Evolutionary conservation across 257 asterid species (phyloP).

Genomic region (Gardenia jasminoides): DNA sequence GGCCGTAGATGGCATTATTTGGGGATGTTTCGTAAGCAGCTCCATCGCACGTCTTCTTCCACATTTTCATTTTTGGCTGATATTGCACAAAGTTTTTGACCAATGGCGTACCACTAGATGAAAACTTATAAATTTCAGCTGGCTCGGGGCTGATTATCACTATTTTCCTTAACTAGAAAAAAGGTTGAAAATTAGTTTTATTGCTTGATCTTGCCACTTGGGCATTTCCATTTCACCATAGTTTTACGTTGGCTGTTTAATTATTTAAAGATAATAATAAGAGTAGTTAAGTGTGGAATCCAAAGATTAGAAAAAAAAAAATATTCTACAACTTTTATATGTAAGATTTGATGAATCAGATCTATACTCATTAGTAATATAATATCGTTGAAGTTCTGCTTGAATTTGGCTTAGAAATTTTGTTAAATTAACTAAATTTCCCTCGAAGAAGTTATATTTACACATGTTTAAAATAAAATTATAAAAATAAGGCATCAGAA

Average conservation of each 20-base stretch:
- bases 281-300: too few relatives aligned
- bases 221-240: not conserved
- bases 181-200: not conserved
- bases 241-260: not conserved
- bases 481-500: not conserved
- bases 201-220: not conserved
- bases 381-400: not conserved
- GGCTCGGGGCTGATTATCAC: not conserved
- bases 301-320: not conserved
- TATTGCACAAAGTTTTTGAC: not conserved
- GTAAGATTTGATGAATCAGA: not conserved
- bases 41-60: not conserved
- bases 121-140: not conserved
- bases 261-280: not conserved
- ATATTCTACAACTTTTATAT: not conserved
- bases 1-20: conserved; percentile 2
- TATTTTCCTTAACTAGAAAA: not conserved
- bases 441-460: not conserved
- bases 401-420: not conserved
- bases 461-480: not conserved
- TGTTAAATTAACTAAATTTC: not conserved
- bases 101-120: not conserved
- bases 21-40: conserved; percentile 3
- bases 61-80: not conserved
- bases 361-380: not conserved